Base-by-base conservation (phyloP, 345 rosid genomes). In the Melaleuca alternifolia region DNA sequence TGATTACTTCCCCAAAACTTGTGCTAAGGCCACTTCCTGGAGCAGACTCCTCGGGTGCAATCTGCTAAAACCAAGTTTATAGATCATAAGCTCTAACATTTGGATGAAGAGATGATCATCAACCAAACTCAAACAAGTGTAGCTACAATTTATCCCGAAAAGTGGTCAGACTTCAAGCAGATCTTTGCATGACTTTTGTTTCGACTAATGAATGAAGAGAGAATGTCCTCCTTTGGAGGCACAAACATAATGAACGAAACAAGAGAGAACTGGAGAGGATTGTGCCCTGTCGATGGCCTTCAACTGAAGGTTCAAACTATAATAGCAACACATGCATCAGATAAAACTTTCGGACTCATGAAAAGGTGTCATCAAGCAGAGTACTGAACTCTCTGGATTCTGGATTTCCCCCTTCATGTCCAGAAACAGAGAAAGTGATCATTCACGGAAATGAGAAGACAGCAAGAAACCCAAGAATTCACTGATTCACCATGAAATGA, bases 1-100 rank as follows among this genome's bases (percentile, higher is more conserved):
- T 90, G 54, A 89, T 84, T 28, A 90, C 93, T 88, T 92, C 95
- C 28, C 89, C 91, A 37, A 79, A 87, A 86, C 91, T 88, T 5
- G 37, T 51, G 83, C 89, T 87, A 9, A 48, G 77, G 83, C 87
- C 86, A 56, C 57, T 86, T 28, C 24, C 62, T 61, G 50, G 10
- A 18, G 56, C 28, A 21, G 59, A 83, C 1, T 53, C 85, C 57
- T 83, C 37, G 79, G 79, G 48, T 71, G 24, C 61, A 33, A 14
- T 33, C 62, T 52, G 61, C 46, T 75, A 75, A 75, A 16, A 37
- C 50, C 61, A 12, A 76, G 44, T 51, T 10, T 26, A 50, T 26
- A 51, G 54, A 50, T 50, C 41, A 82, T 50, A 50, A 50, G 84
- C 52, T 18, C 54, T 82, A 30, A 48, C 84, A 48, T 7, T 24